Evolutionary conservation across 1,139 yeast genomes (phyloP).

Genomic region (Magnusiomyces suaveolens): DNA sequence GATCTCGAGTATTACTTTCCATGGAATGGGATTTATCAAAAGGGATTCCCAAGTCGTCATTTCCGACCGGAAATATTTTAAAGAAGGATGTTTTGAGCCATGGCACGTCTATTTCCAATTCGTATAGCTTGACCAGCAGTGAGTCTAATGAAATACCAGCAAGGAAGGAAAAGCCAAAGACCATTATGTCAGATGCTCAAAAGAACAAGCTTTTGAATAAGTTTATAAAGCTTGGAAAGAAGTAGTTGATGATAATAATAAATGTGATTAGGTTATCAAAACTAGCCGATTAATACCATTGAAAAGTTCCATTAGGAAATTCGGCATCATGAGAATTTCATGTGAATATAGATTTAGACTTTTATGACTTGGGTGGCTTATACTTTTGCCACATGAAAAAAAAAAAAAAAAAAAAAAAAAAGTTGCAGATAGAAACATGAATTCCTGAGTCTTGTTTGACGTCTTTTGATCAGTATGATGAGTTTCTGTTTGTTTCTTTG

Average conservation of each 20-base stretch:
- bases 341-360: too few relatives aligned
- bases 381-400: too few relatives aligned
- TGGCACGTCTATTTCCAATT: constrained; percentile 23
- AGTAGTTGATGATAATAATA: not conserved
- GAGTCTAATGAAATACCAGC: not conserved
- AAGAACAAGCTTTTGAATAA: constrained; percentile 11
- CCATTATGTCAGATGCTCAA: not conserved
- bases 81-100: constrained; percentile 14
- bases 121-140: constrained; percentile 22
- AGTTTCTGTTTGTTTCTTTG: too few relatives aligned
- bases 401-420: too few relatives aligned
- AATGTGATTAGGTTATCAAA: too few relatives aligned
- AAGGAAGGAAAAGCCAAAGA: not conserved
- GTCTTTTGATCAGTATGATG: too few relatives aligned
- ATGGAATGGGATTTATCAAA: constrained; percentile 25
- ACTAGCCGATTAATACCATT: too few relatives aligned
- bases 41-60: constrained; percentile 7
- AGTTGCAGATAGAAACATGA: too few relatives aligned
- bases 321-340: too few relatives aligned
- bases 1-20: constrained; percentile 24
- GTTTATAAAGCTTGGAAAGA: constrained; percentile 8
- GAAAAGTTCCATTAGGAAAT: too few relatives aligned
- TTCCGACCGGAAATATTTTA: constrained; percentile 15
- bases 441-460: too few relatives aligned
- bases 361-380: too few relatives aligned